A percentile compares a stretch with the other conserved stretches of the same genome.
Evolutionary conservation across 2,329 filamentous ascomycete genomes (phyloP).

Genomic region (Aspergillus pseudoviridinutans): DNA sequence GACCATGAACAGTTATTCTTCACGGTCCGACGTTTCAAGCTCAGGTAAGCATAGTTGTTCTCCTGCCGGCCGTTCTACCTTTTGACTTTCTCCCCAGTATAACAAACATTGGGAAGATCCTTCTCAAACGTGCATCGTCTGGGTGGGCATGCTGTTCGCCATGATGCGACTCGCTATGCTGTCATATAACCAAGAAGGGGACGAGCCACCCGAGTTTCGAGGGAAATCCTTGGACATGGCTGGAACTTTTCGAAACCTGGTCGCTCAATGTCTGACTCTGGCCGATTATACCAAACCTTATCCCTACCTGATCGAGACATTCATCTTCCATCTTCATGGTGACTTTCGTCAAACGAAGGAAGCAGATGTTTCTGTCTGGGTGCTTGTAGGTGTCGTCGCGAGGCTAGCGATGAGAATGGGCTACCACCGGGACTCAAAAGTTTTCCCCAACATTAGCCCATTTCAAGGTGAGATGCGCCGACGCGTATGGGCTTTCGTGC

Average conservation of each 20-base stretch:
- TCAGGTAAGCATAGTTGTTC: conserved; percentile 45
- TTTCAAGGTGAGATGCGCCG: conserved; percentile 59
- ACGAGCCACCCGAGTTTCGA: conserved; percentile 60
- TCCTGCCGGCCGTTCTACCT: background rate
- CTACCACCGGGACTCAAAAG: conserved; percentile 59
- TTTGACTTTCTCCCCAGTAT: conserved; percentile 43
- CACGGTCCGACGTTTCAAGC: conserved; percentile 83
- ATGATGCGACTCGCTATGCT: conserved; percentile 64
- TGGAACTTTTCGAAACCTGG: conserved; percentile 47
- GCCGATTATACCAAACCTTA: conserved; percentile 63
- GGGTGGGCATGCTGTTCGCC: conserved; percentile 60
- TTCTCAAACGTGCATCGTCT: conserved; percentile 54
- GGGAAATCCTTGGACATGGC: conserved; percentile 51
- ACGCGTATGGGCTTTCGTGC: conserved; percentile 47
- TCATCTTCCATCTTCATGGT: conserved; percentile 59
- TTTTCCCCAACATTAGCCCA: conserved; percentile 55
- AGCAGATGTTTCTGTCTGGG: conserved; percentile 57
- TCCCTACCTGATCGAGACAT: conserved; percentile 56
- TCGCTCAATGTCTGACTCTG: conserved; percentile 59
- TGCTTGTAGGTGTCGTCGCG: conserved; percentile 58
- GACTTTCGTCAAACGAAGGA: conserved; percentile 59
- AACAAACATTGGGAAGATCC: conserved; percentile 60
- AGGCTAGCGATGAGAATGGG: conserved; percentile 64
- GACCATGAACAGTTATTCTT: conserved; percentile 55
- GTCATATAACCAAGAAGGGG: conserved; percentile 58